Conservation (phyloP, 176 grass and related monocot genomes). For the Paspalum vaginatum region DNA sequence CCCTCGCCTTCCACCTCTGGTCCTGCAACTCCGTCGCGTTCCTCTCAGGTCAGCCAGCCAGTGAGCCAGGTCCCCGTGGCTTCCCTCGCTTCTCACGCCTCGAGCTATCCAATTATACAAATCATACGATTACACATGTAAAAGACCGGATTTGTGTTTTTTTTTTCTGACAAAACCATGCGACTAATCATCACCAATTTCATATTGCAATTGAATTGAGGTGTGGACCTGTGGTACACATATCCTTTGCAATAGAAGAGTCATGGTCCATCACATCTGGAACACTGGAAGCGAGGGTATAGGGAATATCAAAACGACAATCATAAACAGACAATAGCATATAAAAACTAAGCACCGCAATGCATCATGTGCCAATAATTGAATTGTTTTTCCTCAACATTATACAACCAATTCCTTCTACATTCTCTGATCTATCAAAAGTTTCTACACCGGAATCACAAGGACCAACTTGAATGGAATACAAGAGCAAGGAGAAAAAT, state of each 20-base stretch:
- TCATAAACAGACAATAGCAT: neutral
- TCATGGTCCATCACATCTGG: neutral
- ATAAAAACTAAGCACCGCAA: neutral
- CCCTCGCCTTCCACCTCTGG: slow-evolving; percentile 91
- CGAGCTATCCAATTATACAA: neutral
- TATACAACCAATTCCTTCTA: slow-evolving; percentile 21
- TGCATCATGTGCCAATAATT: neutral
- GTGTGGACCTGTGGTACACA: neutral
- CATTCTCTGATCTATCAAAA: slow-evolving; percentile 26
- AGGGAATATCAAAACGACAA: neutral
- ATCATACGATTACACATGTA: neutral
- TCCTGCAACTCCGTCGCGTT: slow-evolving; percentile 74
- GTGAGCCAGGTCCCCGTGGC: neutral
- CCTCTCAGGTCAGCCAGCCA: slow-evolving; percentile 62
- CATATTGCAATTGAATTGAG: too few species aligned
- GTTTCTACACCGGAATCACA: slow-evolving; percentile 37
- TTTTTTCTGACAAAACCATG: neutral
- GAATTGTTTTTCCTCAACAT: neutral
- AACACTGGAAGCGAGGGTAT: neutral
- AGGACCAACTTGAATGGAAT: slow-evolving; percentile 69
- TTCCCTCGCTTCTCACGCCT: neutral
- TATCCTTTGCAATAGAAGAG: neutral
- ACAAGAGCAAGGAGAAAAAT: slow-evolving; percentile 33
- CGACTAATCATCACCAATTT: neutral
- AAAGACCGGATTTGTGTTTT: neutral